Evolutionary conservation across 169 alveolate species (phyloP).

Genomic region (Plasmodium relictum): DNA sequence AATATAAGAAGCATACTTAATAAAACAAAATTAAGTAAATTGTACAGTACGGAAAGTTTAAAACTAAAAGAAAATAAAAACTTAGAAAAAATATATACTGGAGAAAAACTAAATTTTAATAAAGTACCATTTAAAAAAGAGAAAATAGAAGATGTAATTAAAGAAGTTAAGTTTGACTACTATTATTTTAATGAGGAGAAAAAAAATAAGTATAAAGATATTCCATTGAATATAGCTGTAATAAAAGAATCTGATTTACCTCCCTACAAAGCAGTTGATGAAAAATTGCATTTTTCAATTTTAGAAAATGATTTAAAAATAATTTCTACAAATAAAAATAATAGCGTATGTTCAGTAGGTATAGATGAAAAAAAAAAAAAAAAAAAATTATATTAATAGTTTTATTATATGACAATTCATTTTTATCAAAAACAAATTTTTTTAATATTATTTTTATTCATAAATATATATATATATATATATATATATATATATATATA

Average conservation of each 20-base stretch:
- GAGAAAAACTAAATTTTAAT: slow-evolving; percentile 78
- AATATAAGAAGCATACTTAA: slow-evolving; percentile 8
- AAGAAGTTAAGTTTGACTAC: slow-evolving; percentile 88
- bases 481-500: neutral
- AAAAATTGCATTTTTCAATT: slow-evolving; percentile 86
- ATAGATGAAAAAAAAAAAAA: neutral
- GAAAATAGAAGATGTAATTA: slow-evolving; percentile 82
- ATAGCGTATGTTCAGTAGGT: slow-evolving; percentile 77
- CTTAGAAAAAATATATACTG: slow-evolving; percentile 67
- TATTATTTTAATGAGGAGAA: slow-evolving; percentile 85
- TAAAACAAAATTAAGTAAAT: slow-evolving; percentile 18
- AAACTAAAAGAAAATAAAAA: slow-evolving; percentile 43
- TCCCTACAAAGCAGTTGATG: slow-evolving; percentile 80
- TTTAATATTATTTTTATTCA: neutral
- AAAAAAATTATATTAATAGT: neutral
- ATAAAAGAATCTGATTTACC: slow-evolving; percentile 82
- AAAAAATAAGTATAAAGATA: slow-evolving; percentile 83
- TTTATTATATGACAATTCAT: no score
- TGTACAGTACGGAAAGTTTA: slow-evolving; percentile 27
- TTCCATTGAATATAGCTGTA: slow-evolving; percentile 84
- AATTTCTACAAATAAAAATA: slow-evolving; percentile 84
- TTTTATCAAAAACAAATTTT: no score
- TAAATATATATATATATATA: neutral
- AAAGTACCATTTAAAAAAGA: slow-evolving; percentile 85
- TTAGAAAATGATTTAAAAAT: slow-evolving; percentile 90